Evolutionary conservation across 164 flowering plant genomes (phyloP), one percentile per base, ranked within the genome.

Genomic region (Akebia trifoliata): DNA sequence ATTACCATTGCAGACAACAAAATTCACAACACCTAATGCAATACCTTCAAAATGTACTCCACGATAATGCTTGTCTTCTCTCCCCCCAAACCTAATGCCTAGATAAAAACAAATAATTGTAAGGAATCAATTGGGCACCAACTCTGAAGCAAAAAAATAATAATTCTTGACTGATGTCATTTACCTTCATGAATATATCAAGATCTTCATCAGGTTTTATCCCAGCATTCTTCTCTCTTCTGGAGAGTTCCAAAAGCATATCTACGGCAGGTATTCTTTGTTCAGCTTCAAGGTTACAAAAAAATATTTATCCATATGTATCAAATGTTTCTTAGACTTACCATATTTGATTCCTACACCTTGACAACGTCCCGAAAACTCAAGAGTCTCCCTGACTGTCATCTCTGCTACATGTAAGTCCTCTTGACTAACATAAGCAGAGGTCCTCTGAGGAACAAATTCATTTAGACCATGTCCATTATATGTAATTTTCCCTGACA

Each of bases 201-300:
- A 94, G 92, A 79, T 94, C 99, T 70, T 85, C 96, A 65, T 90
- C 99, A 22, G 99, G 96, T 69, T 81, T 88, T 45, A 85, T 75
- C 50, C 93, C 89, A 44, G 83, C 80, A 28, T 65, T 61, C 75
- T 94, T 94, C 67, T 94, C 99, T 60, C 99, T 85, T 75, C 96
- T 83, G 38, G 91, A 57, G 46, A 94, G 97, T 64, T 93, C 99
- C 86, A 83, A 12, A 58, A 93, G 87, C 99, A 93, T 90, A 70
- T 90, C 98, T 93, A 55, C 40, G 30, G 45, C 56, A 65, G n/a
- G 32, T 15, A 21, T 24, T 45, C 21, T n/a, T 65, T 2, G 28
- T 21, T 50, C 34, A 35, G n/a, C 26, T 34, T 58, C 17, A 3
- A 57, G 21, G 25, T 37, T 20, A 61, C 25, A 28, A 2, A 32